A percentile compares a stretch with the other conserved stretches of the same genome.
Evolutionary conservation across 768 basidiomycete genomes (phyloP).

Genomic region (Termitomyces sp.): DNA sequence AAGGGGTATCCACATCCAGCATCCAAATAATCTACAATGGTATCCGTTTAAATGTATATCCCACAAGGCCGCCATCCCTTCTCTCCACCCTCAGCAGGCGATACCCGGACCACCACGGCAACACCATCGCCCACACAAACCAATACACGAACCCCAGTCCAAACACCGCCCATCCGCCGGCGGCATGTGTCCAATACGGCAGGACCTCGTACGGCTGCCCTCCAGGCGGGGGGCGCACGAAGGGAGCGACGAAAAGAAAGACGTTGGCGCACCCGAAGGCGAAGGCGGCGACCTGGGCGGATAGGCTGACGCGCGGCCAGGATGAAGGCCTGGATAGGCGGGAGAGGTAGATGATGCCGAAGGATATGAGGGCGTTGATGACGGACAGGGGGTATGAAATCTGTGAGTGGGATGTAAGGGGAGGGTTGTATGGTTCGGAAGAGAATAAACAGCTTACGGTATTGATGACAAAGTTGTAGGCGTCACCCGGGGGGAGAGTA

Average conservation of each 20-base stretch:
- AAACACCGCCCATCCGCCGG: conserved; percentile 23
- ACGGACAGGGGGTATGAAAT: conserved; percentile 36
- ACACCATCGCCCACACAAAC: conserved; percentile 11
- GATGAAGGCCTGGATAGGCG: neutral
- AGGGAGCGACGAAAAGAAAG: conserved; percentile 42
- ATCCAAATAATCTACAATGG: conserved; percentile 1
- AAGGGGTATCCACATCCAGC: neutral
- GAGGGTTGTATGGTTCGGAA: neutral
- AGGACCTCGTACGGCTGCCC: conserved; percentile 36
- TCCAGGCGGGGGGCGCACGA: conserved; percentile 40
- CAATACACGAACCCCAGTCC: conserved; percentile 25
- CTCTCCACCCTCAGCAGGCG: conserved; percentile 5
- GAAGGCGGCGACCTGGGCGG: conserved; percentile 14
- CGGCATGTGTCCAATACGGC: conserved; percentile 42
- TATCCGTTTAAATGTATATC: conserved; percentile 4
- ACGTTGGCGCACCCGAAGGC: conserved; percentile 49
- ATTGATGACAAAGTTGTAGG: conserved; percentile 53
- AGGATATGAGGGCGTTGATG: conserved; percentile 41
- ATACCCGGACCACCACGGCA: conserved; percentile 9
- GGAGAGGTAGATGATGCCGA: conserved; percentile 35
- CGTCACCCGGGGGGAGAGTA: conserved; percentile 49
- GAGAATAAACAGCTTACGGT: conserved; percentile 27
- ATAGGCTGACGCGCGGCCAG: conserved; percentile 10
- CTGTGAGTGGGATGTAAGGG: conserved; percentile 4
- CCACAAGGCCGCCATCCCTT: conserved; percentile 4